These are phyloP conservation scores for Saxophila tyrrhenica DNA, from an alignment of 495 filamentous ascomycete genomes.

Conservation along the genomic window DNA sequence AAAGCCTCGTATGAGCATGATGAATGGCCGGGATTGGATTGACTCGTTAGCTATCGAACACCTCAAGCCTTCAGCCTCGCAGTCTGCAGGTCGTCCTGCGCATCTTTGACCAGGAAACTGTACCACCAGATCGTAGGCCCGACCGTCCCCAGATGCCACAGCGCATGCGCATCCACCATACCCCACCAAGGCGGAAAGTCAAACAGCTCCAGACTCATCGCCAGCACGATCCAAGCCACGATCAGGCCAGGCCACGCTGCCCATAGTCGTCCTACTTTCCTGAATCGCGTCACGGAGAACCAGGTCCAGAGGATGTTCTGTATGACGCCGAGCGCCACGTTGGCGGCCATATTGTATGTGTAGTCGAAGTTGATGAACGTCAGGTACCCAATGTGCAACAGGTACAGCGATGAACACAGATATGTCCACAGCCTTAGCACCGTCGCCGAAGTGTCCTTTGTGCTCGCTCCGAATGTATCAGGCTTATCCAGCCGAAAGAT, in stretches of 20 bases:
- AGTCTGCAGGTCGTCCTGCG: slow-evolving; percentile 25
- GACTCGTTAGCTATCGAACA: too few species aligned
- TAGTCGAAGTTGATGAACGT: slow-evolving; percentile 86
- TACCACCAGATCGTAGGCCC: slow-evolving; percentile 87
- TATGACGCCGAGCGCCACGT: slow-evolving; percentile 68
- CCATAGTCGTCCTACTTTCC: slow-evolving; percentile 58
- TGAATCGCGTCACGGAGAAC: slow-evolving; percentile 68
- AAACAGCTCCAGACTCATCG: slow-evolving; percentile 89
- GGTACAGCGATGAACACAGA: slow-evolving; percentile 59
- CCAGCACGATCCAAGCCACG: slow-evolving; percentile 81
- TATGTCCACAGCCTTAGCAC: slow-evolving; percentile 62
- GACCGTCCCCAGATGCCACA: slow-evolving; percentile 94
- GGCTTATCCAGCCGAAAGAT: slow-evolving; percentile 69
- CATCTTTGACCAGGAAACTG: slow-evolving; percentile 27
- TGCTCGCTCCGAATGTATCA: slow-evolving; percentile 36
- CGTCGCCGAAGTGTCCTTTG: slow-evolving; percentile 26
- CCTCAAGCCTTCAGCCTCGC: slow-evolving; percentile 22
- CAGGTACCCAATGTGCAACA: slow-evolving; percentile 70
- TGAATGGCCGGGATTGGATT: too few species aligned
- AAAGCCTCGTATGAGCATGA: too few species aligned
- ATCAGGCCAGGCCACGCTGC: slow-evolving; percentile 84
- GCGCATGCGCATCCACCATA: slow-evolving; percentile 80
- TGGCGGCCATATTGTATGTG: slow-evolving; percentile 93
- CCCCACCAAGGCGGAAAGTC: slow-evolving; percentile 84
- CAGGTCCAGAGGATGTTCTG: slow-evolving; percentile 77